Evolutionary conservation across 129 eudicot species (phyloP).

Genomic region (Saussurea involucrata): DNA sequence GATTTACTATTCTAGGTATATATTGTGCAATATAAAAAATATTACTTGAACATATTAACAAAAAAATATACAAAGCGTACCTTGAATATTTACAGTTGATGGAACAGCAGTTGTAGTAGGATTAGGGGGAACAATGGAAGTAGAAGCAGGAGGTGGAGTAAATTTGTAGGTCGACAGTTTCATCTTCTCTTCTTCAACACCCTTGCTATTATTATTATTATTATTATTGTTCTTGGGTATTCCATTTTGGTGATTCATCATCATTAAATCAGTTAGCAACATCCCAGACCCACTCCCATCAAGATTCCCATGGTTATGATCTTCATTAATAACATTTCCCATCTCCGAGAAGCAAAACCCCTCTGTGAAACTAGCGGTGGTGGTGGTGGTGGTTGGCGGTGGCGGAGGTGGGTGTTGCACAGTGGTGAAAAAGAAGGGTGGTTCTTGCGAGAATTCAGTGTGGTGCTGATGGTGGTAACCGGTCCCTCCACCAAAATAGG

Average conservation of each 20-base stretch:
- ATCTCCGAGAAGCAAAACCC: conserved; percentile 52
- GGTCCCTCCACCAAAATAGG: conserved; percentile 12
- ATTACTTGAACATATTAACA: not conserved
- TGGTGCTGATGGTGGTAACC: conserved; percentile 10
- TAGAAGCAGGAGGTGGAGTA: conserved; percentile 27
- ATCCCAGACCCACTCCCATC: conserved; percentile 34
- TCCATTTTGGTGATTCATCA: conserved; percentile 31
- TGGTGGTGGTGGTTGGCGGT: conserved; percentile 2
- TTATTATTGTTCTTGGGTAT: conserved; percentile 10
- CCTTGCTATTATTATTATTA: no score
- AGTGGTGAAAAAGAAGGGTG: conserved; percentile 40
- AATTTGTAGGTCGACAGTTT: conserved; percentile 30
- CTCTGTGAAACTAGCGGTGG: conserved; percentile 14
- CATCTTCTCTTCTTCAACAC: conserved; percentile 42
- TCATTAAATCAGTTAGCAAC: conserved; percentile 45
- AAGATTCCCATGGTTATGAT: not conserved
- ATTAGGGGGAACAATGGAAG: conserved; percentile 17
- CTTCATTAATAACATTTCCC: conserved; percentile 4
- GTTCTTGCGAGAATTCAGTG: conserved; percentile 42
- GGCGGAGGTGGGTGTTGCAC: conserved; percentile 18
- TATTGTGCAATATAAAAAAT: not conserved
- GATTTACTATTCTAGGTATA: not conserved
- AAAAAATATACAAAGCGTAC: conserved; percentile 20
- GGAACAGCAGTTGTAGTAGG: conserved; percentile 27
- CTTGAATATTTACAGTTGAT: conserved; percentile 45